Percentiles rank a stretch among this genome's conserved stretches.
Evolutionary conservation across 805 yeast species (phyloP).

Genomic region (Cyberlindnera mycetangii): DNA sequence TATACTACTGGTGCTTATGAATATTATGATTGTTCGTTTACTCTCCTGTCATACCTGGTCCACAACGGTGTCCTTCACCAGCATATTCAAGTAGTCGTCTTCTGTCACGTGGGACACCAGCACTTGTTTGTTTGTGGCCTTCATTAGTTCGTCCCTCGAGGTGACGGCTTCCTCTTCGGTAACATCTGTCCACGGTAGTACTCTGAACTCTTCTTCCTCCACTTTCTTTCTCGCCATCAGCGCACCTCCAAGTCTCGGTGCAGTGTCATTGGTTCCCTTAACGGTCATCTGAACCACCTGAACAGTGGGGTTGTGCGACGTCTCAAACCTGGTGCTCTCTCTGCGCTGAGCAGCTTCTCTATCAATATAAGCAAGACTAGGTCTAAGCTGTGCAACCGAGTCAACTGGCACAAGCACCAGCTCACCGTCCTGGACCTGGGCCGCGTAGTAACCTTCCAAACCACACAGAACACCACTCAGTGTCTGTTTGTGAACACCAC

Average conservation of each 20-base stretch:
- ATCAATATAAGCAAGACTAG: slow-evolving; percentile 78
- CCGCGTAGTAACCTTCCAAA: slow-evolving; percentile 51
- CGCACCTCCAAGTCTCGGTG: slow-evolving; percentile 68
- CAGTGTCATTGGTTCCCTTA: slow-evolving; percentile 53
- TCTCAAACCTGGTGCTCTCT: slow-evolving; percentile 38
- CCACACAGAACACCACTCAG: slow-evolving; percentile 66
- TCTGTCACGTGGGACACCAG: slow-evolving; percentile 26
- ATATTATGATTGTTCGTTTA: neutral
- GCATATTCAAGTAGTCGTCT: slow-evolving; percentile 32
- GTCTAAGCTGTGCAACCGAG: slow-evolving; percentile 73
- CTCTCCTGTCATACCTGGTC: neutral
- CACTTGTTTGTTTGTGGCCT: slow-evolving; percentile 25
- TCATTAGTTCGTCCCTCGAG: slow-evolving; percentile 26
- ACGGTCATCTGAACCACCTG: slow-evolving; percentile 79
- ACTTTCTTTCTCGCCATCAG: slow-evolving; percentile 58
- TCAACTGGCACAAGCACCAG: slow-evolving; percentile 64
- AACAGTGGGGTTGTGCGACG: slow-evolving; percentile 35
- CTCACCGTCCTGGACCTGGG: slow-evolving; percentile 43
- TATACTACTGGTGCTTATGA: slow-evolving; percentile 2
- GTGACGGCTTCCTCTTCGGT: slow-evolving; percentile 31
- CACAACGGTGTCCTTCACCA: slow-evolving; percentile 28
- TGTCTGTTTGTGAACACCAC: slow-evolving; percentile 54
- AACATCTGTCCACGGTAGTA: slow-evolving; percentile 44
- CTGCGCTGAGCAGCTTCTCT: slow-evolving; percentile 45
- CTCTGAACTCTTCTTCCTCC: slow-evolving; percentile 53